Percentiles rank a stretch among this genome's conserved stretches.
Evolutionary conservation across 176 grass and related monocot genomes (phyloP).

Genomic region (Carex scoparia): DNA sequence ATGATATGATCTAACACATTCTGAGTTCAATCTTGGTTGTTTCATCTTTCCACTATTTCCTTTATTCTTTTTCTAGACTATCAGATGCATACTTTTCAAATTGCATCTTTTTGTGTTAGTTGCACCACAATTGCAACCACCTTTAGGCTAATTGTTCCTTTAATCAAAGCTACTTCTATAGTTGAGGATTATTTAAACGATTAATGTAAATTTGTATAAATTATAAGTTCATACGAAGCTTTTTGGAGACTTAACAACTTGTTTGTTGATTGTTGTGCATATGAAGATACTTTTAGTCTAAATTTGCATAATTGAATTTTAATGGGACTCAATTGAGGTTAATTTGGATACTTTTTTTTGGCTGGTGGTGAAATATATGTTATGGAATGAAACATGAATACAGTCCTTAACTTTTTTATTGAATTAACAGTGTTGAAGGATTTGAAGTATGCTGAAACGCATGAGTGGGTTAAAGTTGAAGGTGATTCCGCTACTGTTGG

Average conservation of each 20-base stretch:
- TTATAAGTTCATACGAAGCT: neutral
- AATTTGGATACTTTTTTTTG: neutral
- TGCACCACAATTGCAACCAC: neutral
- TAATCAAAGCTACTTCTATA: neutral
- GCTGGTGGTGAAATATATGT: neutral
- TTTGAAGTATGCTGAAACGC: conserved; percentile 83
- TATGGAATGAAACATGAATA: neutral
- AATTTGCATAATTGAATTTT: neutral
- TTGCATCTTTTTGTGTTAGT: neutral
- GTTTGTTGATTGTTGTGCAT: neutral
- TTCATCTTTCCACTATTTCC: neutral
- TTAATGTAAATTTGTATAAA: neutral
- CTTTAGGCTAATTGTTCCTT: neutral
- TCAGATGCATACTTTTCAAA: neutral
- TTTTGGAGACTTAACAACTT: neutral
- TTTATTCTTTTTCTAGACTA: neutral
- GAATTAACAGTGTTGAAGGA: conserved; percentile 68
- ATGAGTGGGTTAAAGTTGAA: conserved; percentile 91
- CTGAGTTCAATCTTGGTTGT: neutral
- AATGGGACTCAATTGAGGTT: neutral
- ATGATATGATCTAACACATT: neutral
- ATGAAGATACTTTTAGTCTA: neutral
- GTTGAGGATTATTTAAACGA: neutral
- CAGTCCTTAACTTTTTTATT: conserved; percentile 11
- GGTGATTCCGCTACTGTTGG: conserved; percentile 76